phyloP scores from a whole-genome alignment of 345 rosid genomes.

The Brassica carinata region DNA sequence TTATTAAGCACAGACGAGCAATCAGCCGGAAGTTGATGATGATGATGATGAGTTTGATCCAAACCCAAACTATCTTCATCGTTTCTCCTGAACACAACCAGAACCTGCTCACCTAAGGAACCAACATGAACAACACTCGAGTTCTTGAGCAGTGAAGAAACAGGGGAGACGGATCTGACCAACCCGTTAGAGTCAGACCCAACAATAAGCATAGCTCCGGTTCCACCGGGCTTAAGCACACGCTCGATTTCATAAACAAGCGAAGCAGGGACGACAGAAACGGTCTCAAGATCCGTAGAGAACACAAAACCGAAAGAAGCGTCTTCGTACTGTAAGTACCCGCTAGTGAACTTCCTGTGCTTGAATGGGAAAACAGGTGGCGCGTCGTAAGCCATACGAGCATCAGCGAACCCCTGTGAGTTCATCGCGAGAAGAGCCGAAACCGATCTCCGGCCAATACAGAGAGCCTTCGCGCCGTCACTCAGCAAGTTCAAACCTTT shows the following conservation, averaged over 20 bases:
- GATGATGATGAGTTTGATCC: slow-evolving; percentile 42
- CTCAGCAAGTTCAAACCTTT: slow-evolving; percentile 50
- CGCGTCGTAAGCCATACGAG: slow-evolving; percentile 49
- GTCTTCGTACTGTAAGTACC: slow-evolving; percentile 49
- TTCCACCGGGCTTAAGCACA: slow-evolving; percentile 72
- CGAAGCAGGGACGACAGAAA: slow-evolving; percentile 73
- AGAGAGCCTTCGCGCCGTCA: slow-evolving; percentile 60
- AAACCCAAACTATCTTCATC: slow-evolving; percentile 41
- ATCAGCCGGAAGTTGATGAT: slow-evolving; percentile 52
- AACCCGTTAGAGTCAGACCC: slow-evolving; percentile 55
- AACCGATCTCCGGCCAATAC: slow-evolving; percentile 71
- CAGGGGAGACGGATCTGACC: slow-evolving; percentile 73
- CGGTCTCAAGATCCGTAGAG: slow-evolving; percentile 60
- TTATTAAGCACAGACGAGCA: slow-evolving; percentile 57
- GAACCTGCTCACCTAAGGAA: slow-evolving; percentile 52
- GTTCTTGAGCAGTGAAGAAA: slow-evolving; percentile 67
- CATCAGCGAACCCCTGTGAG: slow-evolving; percentile 57
- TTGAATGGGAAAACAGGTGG: slow-evolving; percentile 64
- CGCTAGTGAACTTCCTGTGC: slow-evolving; percentile 57
- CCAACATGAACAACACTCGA: slow-evolving; percentile 72
- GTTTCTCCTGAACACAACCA: slow-evolving; percentile 74
- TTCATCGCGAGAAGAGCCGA: slow-evolving; percentile 58
- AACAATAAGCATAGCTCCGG: slow-evolving; percentile 72
- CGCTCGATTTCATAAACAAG: slow-evolving; percentile 91
- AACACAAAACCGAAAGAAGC: slow-evolving; percentile 68